Base-by-base conservation (phyloP, 495 filamentous ascomycete species). In the Apodospora peruviana region DNA sequence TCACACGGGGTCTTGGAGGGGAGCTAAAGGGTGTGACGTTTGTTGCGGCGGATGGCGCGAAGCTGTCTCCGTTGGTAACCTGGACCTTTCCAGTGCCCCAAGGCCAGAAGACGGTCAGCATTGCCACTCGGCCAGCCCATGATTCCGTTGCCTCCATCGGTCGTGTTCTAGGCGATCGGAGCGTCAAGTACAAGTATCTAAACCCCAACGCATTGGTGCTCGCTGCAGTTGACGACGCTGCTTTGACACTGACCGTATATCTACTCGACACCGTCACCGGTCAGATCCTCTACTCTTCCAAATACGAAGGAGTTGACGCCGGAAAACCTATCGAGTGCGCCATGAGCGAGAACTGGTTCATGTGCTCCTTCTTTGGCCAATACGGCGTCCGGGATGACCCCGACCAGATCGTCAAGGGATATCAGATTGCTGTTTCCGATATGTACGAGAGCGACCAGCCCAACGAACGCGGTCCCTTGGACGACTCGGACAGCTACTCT, bases 81-180 rank as follows among this genome's bases (percentile, higher is more conserved):
- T 99, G 94, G 93, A 76, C 71, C 22, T 97, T 97, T 67, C 62
- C 76, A 7, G 82, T 88, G 32, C 75, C 78, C 2, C 48, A 72
- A 0, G 81, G 81, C 40, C 80, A 96, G 67, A 74, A 71, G 48
- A 81, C 96, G 43, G 68, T 82, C 34, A 69, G 73, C 27, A 75
- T 91, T 23, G 82, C 80, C 12, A 67, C 82, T 21, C 77, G 87
- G 24, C 83, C 89, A 12, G 55, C 75, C 5, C 84, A 93, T 55
- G 91, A 97, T 51, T 88, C 88, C 3, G 84, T 96, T 37, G 91
- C 94, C 9, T 96, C 93, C 0, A 96, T 99, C 48, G 93, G 94
- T 39, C 86, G 88, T 50, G 93, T 95, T 17, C 80, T 97, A 25
- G 90, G 89, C 43, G 84, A 97, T 58, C 84, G 93, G 17, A 85